Conservation (phyloP, 2,329 filamentous ascomycete species). For the Alternaria arbusti region DNA sequence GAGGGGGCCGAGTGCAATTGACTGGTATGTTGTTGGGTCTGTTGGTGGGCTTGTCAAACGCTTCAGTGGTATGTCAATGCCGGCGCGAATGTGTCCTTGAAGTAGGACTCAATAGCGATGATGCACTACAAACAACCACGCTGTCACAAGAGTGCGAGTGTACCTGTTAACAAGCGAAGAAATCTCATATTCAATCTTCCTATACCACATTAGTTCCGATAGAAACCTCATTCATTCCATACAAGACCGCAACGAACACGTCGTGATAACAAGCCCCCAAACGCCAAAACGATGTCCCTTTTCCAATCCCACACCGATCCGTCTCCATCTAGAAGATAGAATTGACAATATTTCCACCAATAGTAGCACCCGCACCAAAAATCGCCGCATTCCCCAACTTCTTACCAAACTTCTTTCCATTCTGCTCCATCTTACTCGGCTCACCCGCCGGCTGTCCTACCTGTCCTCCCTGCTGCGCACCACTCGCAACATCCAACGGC, state of each 20-base stretch:
- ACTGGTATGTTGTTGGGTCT: background rate
- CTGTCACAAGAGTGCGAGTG: background rate
- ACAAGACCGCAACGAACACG: background rate
- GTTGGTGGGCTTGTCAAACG: background rate
- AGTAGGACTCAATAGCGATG: background rate
- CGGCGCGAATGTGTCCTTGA: background rate
- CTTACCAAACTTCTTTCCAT: slow-evolving; percentile 95
- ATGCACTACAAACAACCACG: background rate
- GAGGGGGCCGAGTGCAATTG: background rate
- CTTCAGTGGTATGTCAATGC: background rate
- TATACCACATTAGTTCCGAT: background rate
- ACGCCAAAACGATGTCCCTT: background rate
- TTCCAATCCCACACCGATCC: too few species aligned
- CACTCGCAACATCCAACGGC: slow-evolving; percentile 76
- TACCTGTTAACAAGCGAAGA: background rate
- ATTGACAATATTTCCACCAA: slow-evolving; percentile 82
- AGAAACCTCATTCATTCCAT: background rate
- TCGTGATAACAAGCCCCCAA: background rate
- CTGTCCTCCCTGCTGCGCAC: slow-evolving; percentile 41
- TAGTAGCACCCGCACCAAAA: slow-evolving; percentile 90
- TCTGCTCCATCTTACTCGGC: slow-evolving; percentile 71
- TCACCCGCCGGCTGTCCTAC: slow-evolving; percentile 47
- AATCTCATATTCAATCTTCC: background rate
- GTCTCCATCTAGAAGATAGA: slow-evolving; percentile 24
- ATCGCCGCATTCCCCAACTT: slow-evolving; percentile 87